Evolutionary conservation across 495 filamentous ascomycete genomes (phyloP).

Genomic region (Aspergillus funiculosus): DNA sequence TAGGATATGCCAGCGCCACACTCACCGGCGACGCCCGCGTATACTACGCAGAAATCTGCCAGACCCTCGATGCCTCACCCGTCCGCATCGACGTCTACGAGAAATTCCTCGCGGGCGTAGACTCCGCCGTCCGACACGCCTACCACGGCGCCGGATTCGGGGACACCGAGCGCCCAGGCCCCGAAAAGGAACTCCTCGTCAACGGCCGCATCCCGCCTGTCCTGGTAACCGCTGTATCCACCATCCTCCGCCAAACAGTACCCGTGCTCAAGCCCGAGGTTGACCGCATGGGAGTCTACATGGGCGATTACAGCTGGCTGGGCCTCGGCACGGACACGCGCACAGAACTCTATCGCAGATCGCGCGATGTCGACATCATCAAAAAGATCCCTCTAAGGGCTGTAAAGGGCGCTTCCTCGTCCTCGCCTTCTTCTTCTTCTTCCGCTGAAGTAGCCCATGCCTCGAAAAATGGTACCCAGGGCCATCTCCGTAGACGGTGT

Average conservation of each 20-base stretch:
- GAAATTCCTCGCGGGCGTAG: slow-evolving; percentile 43
- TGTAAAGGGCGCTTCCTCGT: too few relatives aligned
- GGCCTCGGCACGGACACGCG: slow-evolving; percentile 39
- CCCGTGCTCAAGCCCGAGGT: slow-evolving; percentile 38
- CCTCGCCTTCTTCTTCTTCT: too few relatives aligned
- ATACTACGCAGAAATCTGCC: slow-evolving; percentile 40
- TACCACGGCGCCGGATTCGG: slow-evolving; percentile 44
- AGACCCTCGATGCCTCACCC: slow-evolving; percentile 37
- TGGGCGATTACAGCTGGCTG: slow-evolving; percentile 47
- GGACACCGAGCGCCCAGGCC: slow-evolving; percentile 41
- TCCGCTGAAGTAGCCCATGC: too few relatives aligned
- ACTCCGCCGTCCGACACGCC: slow-evolving; percentile 41
- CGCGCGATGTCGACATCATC: slow-evolving; percentile 40
- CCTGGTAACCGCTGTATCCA: slow-evolving; percentile 37
- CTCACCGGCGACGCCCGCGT: slow-evolving; percentile 34
- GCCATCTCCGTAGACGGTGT: slow-evolving; percentile 26
- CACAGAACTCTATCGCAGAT: slow-evolving; percentile 32
- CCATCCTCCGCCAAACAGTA: slow-evolving; percentile 39
- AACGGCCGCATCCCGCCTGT: slow-evolving; percentile 41
- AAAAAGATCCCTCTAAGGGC: slow-evolving; percentile 37
- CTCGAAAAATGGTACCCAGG: slow-evolving; percentile 1
- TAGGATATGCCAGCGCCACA: slow-evolving; percentile 28
- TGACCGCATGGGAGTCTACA: slow-evolving; percentile 43
- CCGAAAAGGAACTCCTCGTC: slow-evolving; percentile 46
- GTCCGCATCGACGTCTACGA: slow-evolving; percentile 45